Conservation (phyloP, 2,329 filamentous ascomycete species). For the Didymella arachidicola region DNA sequence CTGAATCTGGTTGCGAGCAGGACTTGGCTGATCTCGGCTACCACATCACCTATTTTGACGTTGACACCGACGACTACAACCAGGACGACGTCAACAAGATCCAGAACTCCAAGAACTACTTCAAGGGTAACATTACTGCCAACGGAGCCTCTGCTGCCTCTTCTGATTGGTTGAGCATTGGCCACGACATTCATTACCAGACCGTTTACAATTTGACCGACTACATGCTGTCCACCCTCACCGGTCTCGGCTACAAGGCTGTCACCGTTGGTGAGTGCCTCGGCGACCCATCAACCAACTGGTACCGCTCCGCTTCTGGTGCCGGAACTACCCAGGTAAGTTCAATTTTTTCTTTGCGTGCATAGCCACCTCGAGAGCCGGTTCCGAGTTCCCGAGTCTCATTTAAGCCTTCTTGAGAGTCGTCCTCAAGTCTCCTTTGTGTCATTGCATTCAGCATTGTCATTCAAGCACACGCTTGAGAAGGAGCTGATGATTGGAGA, state of each 20-base stretch:
- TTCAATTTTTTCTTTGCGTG: constrained; percentile 18
- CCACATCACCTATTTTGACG: constrained; percentile 67
- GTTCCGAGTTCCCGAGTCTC: constrained; percentile 12
- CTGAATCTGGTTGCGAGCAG: constrained; percentile 51
- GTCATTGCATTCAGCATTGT: constrained; percentile 21
- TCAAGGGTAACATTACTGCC: constrained; percentile 56
- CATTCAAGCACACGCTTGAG: constrained; percentile 24
- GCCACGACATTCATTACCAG: constrained; percentile 58
- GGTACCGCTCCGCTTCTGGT: constrained; percentile 54
- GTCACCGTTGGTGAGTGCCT: constrained; percentile 60
- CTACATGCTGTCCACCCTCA: constrained; percentile 54
- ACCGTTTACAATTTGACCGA: constrained; percentile 56
- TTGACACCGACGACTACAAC: constrained; percentile 70
- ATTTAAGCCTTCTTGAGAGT: constrained; percentile 13
- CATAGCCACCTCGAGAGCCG: constrained; percentile 16
- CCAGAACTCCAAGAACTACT: constrained; percentile 63
- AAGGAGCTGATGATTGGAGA: constrained; percentile 18
- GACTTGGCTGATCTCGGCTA: constrained; percentile 60
- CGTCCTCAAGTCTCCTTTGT: constrained; percentile 20
- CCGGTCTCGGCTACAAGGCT: constrained; percentile 52
- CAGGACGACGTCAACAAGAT: constrained; percentile 58
- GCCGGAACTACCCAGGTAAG: constrained; percentile 21
- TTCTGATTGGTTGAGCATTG: constrained; percentile 61
- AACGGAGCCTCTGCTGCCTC: constrained; percentile 34
- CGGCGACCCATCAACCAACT: constrained; percentile 55